A percentile compares a stretch with the other conserved stretches of the same genome.
phyloP scores from a whole-genome alignment of 768 basidiomycete genomes.

The Trametes maxima region DNA sequence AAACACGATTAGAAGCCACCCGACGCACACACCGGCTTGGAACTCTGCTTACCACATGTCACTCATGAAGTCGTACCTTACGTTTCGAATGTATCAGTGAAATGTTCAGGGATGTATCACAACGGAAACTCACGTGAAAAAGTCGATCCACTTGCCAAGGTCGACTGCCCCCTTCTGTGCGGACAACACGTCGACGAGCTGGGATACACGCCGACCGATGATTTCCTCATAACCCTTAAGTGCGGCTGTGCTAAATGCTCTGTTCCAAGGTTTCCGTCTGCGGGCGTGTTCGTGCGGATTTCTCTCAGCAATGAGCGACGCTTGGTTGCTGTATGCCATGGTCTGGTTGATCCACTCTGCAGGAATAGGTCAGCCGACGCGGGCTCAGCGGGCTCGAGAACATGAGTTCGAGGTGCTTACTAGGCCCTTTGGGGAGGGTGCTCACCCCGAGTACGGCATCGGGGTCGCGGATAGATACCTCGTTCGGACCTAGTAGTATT shows the following conservation, averaged over 20 bases:
- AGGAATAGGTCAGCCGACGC: not conserved
- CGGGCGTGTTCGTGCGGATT: conserved; percentile 42
- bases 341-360: conserved; percentile 27
- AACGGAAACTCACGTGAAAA: conserved; percentile 39
- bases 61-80: conserved; percentile 46
- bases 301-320: conserved; percentile 27
- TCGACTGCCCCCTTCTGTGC: conserved; percentile 33
- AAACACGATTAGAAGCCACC: not conserved
- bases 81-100: not conserved
- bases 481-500: conserved; percentile 46
- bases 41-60: conserved; percentile 36
- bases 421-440: conserved; percentile 46
- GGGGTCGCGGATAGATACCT: conserved; percentile 43
- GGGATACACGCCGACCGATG: conserved; percentile 38
- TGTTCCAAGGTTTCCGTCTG: conserved; percentile 50
- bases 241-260: conserved; percentile 47
- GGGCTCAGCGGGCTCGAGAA: conserved; percentile 39
- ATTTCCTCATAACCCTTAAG: conserved; percentile 49
- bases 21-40: not conserved
- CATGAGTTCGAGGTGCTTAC: conserved; percentile 34
- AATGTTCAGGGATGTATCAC: not conserved
- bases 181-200: conserved; percentile 44
- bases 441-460: conserved; percentile 36
- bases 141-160: conserved; percentile 41
- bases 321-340: conserved; percentile 34